Base-by-base conservation (phyloP, 2,329 filamentous ascomycete species). In the Pezicula neosporulosa region DNA sequence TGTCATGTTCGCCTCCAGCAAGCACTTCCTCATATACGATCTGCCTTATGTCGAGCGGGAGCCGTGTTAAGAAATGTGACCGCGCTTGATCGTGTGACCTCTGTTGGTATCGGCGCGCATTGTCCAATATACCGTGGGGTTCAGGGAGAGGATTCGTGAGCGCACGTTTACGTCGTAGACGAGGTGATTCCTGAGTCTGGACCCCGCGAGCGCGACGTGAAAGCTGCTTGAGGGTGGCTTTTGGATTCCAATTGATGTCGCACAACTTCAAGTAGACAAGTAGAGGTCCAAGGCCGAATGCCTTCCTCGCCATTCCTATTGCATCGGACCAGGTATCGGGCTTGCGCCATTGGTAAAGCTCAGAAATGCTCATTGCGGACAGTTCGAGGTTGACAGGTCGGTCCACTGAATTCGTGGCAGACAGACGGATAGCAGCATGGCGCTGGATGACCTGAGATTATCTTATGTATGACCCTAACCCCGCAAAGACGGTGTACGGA, bases 1-100 rank as follows among this genome's bases (percentile, higher is more conserved):
- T 48, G 36, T 36, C 37, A 18, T 51, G 50, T 15, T 44, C 44
- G 41, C 48, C 56, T 18, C 52, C 51, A 6, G 46, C 46, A 10
- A 60, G 45, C 27, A 61, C 52, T 16, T 59, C 39, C 33, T 55
- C 49, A 45, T 59, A 59, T 42, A 61, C 55, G 27, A 52, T 49
- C 44, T 49, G 43, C 36, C 58, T 36, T n/a, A 61, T 48, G 37
- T 59, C 59, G 21, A 51, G 10, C 5, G 55, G 56, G 10, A 61
- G 48, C 21, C 41, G 59, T 9, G 42, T 27, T 16, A 56, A 36
- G 28, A 58, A 48, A 7, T 43, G 2, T 12, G 43, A 58, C 15
- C 18, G 30, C 15, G 28, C 33, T 42, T 59, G 58, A 1, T 52
- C 47, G 12, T 55, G 48, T 13, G 47, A 56, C 3, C 50, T 43